These are phyloP conservation scores for Eucalyptus dawsonii DNA, from an alignment of 345 rosid species.

Conservation along the genomic window DNA sequence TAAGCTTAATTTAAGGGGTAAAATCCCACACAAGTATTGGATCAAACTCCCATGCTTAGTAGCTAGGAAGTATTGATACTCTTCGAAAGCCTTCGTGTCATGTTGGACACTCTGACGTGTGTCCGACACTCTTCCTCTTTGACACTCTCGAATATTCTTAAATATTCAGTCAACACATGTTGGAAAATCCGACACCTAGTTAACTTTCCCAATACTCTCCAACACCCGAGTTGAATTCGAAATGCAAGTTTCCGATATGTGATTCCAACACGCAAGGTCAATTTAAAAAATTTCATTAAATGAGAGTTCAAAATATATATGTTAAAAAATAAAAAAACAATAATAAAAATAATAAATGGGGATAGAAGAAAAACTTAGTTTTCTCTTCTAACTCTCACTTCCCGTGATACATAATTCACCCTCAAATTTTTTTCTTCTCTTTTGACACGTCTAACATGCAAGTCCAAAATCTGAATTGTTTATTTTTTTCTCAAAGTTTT, in stretches of 20 bases:
- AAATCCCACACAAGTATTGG: not conserved
- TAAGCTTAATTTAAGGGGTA: not conserved
- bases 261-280: rapidly evolving
- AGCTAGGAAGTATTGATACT: not conserved
- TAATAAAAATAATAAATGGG: no score
- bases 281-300: no score
- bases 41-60: not conserved
- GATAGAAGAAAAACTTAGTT: no score
- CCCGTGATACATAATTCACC: rapidly evolving
- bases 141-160: rapidly evolving
- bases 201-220: rapidly evolving
- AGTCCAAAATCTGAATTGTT: no score
- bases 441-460: rapidly evolving
- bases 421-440: rapidly evolving
- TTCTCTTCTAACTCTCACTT: no score
- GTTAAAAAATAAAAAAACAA: no score
- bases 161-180: rapidly evolving
- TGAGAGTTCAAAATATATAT: no score
- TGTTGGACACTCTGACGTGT: rapidly evolving
- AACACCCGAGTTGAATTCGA: rapidly evolving
- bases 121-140: no score
- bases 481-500: rapidly evolving
- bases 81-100: rapidly evolving
- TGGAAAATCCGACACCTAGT: rapidly evolving
- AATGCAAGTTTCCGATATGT: rapidly evolving